A percentile compares a stretch with the other conserved stretches of the same genome.
phyloP scores from a whole-genome alignment of 768 basidiomycete genomes.

The Lenzites betulinus region DNA sequence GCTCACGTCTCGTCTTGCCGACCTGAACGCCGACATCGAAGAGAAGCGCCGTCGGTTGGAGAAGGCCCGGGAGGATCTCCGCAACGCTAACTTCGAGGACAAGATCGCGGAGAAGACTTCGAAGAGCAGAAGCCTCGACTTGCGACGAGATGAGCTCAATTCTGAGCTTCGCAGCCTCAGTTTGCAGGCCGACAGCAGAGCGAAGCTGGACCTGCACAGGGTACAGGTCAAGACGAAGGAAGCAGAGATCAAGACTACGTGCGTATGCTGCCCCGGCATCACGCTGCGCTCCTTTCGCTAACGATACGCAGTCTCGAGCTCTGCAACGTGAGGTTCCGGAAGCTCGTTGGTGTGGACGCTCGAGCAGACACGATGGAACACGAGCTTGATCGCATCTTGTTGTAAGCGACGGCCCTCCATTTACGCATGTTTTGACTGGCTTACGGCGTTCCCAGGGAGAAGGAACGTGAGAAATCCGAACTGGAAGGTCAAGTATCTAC shows the following conservation, averaged over 20 bases:
- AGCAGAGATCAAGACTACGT: conserved; percentile 71
- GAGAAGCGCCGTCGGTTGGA: conserved; percentile 65
- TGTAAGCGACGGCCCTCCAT: conserved; percentile 44
- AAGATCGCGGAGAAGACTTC: conserved; percentile 55
- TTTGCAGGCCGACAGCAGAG: conserved; percentile 78
- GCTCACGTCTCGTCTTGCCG: conserved; percentile 54
- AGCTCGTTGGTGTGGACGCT: conserved; percentile 62
- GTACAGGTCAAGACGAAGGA: conserved; percentile 65
- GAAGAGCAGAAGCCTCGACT: conserved; percentile 64
- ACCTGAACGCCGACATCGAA: conserved; percentile 62
- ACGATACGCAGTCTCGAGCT: conserved; percentile 56
- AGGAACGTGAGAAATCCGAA: conserved; percentile 62
- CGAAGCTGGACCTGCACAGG: conserved; percentile 75
- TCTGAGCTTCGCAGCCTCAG: conserved; percentile 70
- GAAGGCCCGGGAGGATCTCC: conserved; percentile 60
- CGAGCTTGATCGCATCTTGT: conserved; percentile 59
- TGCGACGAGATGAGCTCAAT: conserved; percentile 67
- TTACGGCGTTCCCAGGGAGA: conserved; percentile 48
- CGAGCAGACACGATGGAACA: conserved; percentile 70
- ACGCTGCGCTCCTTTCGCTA: background rate
- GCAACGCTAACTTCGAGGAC: conserved; percentile 63
- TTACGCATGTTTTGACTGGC: background rate
- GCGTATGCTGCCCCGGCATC: conserved; percentile 29
- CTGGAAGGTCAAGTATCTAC: conserved; percentile 43
- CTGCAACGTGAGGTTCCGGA: conserved; percentile 61